Percentiles rank a stretch among this genome's conserved stretches.
These are phyloP conservation scores for Paramecium sexaurelia DNA, from an alignment of 73 alveolate species.

Conservation along the genomic window DNA sequence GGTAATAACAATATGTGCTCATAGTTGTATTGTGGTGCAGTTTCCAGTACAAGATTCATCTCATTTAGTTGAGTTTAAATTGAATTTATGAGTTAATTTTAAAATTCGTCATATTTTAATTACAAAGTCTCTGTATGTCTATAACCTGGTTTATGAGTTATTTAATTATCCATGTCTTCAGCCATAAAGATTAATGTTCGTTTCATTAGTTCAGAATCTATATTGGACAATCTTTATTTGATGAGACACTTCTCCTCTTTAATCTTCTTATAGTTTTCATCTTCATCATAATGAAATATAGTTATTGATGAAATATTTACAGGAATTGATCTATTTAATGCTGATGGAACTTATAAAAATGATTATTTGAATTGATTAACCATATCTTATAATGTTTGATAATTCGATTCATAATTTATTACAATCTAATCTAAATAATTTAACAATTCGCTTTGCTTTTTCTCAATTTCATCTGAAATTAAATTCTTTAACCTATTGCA, in stretches of 20 bases:
- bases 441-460: not conserved
- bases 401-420: not conserved
- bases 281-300: not conserved
- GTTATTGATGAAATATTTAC: not conserved
- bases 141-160: conserved; percentile 29
- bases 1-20: not conserved
- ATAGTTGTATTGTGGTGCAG: not conserved
- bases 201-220: conserved; percentile 19
- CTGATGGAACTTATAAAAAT: not conserved
- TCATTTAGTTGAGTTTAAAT: not conserved
- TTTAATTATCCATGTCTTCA: conserved; percentile 16
- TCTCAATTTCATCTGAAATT: not conserved
- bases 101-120: not conserved
- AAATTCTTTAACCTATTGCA: not conserved
- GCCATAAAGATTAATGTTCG: conserved; percentile 34
- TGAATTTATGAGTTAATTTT: not conserved
- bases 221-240: not conserved
- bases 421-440: not conserved
- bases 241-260: conserved; percentile 26
- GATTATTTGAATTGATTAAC: not conserved
- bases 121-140: not conserved
- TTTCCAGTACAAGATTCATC: not conserved
- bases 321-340: not conserved
- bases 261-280: not conserved
- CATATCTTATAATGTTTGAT: not conserved